A percentile compares a stretch with the other conserved stretches of the same genome.
Conservation (phyloP, 2,329 filamentous ascomycete genomes). For the Pyrenophora tritici-repentis region DNA sequence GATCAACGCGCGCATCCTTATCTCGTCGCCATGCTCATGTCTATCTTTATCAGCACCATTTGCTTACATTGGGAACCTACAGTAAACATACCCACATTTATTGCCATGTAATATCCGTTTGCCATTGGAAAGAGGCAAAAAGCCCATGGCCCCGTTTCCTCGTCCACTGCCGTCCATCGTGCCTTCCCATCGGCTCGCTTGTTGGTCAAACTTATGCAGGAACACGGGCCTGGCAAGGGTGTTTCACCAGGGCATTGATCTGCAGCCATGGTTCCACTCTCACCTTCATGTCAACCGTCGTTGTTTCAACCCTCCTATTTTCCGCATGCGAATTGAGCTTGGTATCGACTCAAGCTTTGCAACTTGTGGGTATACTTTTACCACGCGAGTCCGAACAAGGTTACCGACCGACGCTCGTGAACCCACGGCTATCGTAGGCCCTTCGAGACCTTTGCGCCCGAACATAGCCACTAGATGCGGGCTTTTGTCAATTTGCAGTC, state of each 20-base stretch:
- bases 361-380: slow-evolving; percentile 3
- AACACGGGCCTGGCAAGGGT: background rate
- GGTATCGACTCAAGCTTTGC: slow-evolving; percentile 12
- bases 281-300: background rate
- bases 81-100: slow-evolving; percentile 1
- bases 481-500: no score
- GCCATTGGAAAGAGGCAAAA: no score
- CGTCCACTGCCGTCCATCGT: background rate
- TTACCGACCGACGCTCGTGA: background rate
- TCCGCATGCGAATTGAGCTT: slow-evolving; percentile 7
- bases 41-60: background rate
- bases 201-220: slow-evolving; percentile 8
- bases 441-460: background rate
- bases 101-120: background rate
- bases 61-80: background rate
- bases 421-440: background rate
- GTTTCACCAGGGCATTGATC: slow-evolving; percentile 13
- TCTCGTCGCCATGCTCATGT: slow-evolving; percentile 6
- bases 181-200: slow-evolving; percentile 6
- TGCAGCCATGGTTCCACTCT: background rate
- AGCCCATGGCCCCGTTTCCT: background rate
- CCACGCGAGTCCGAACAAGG: background rate
- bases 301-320: slow-evolving; percentile 13
- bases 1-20: slow-evolving; percentile 11
- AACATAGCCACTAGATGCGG: background rate